Evolutionary conservation across 805 yeast genomes (phyloP).

Genomic region (Sungouiella thailandica): DNA sequence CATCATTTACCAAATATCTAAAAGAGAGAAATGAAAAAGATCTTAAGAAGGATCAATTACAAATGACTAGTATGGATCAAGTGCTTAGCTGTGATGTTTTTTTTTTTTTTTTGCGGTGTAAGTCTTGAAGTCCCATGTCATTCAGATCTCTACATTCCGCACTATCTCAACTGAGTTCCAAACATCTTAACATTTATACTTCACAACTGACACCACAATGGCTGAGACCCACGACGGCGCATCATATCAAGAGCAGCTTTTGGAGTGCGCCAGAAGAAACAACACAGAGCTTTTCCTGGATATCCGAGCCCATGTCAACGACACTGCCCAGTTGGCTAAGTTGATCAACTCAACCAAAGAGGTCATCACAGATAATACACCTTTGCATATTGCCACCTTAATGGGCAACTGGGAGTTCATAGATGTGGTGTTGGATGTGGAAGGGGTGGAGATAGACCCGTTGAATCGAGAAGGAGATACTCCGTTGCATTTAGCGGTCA

Average conservation of each 20-base stretch:
- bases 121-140: too few relatives aligned
- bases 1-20: too few relatives aligned
- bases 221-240: slow-evolving; percentile 50
- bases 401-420: slow-evolving; percentile 84
- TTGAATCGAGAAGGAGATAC: slow-evolving; percentile 74
- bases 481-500: slow-evolving; percentile 83
- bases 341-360: slow-evolving; percentile 60
- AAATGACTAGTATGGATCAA: too few relatives aligned
- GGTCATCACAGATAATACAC: slow-evolving; percentile 75
- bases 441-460: slow-evolving; percentile 89
- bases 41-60: too few relatives aligned
- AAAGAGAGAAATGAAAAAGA: too few relatives aligned
- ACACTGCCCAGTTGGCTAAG: slow-evolving; percentile 33
- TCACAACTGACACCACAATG: slow-evolving; percentile 1
- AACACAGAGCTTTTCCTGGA: slow-evolving; percentile 68
- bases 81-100: too few relatives aligned
- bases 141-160: not conserved
- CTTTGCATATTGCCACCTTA: slow-evolving; percentile 76
- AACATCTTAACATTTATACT: not conserved
- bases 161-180: not conserved
- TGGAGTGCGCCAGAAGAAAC: slow-evolving; percentile 86
- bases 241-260: slow-evolving; percentile 62
- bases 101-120: too few relatives aligned
- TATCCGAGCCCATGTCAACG: slow-evolving; percentile 44
- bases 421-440: slow-evolving; percentile 77